Evolutionary conservation across 2,329 filamentous ascomycete genomes (phyloP), one percentile per base, ranked within the genome.

Genomic region (Phaeophleospora eucalypticola): DNA sequence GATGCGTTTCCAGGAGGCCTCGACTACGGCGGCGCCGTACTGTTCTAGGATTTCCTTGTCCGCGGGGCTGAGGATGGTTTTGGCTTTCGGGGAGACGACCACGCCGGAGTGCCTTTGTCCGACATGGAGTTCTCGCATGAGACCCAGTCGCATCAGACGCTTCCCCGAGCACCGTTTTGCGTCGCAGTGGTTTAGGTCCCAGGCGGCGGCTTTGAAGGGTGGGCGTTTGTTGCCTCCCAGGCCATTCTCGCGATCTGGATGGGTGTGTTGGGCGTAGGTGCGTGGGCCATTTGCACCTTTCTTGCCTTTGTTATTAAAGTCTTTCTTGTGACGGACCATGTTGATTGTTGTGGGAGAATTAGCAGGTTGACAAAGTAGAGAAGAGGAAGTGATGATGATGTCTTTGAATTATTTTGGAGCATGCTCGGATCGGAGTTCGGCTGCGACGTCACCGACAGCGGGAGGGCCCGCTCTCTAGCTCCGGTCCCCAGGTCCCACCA

Each of bases 131-230:
- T 95, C 87, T 58, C 93, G 85, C 89, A 98, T 96, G 62, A 96
- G 75, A 2, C 91, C 91, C 45, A 94, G 80, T 54, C 85, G 84
- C 80, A 98, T 95, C 27, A 98, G 79, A 54, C 88, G 84, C 74
- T 98, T 98, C 24, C 93, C 93, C 0, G 90, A 96, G 71, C 93
- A 98, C 59, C 91, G 79, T 69, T 96, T 97, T 7, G 91, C 89
- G 64, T 98, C 93, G 74, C 93, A 98, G 73, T 98, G 93, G 52
- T 90, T 91, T 27, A 98, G 78, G 64, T 98, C 93, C 93, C 93
- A 98, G 68, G 91, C 96, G 49, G 91, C 93, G 40, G 93, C 91
- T 71, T 94, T 95, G 79, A 90, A 96, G 71, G 82, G 54, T 60
- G 79, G 71, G 19, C 68, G 52, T 38, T 62, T 62, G 41, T 51